Evolutionary conservation across 108 stramenopile species (phyloP).

Genomic region (Cyclotella sp.): DNA sequence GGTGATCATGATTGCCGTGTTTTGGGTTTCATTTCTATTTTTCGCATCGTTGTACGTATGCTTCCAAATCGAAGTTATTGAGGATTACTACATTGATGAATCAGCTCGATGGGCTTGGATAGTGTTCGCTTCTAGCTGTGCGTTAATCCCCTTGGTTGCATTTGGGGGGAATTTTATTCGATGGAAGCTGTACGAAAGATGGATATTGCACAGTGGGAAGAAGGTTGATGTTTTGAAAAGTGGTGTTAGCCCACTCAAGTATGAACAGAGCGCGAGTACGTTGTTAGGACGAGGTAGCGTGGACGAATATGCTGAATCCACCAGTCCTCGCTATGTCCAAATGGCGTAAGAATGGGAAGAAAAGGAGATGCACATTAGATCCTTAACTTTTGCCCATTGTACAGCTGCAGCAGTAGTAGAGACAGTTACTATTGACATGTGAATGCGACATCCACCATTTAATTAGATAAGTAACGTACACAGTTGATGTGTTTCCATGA

Average conservation of each 20-base stretch:
- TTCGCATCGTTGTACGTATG: slow-evolving; percentile 45
- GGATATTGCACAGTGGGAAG: slow-evolving; percentile 62
- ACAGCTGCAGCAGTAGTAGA: too few relatives aligned
- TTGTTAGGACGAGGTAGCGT: slow-evolving; percentile 16
- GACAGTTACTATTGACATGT: too few relatives aligned
- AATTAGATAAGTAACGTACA: neutral
- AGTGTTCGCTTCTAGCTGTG: slow-evolving; percentile 41
- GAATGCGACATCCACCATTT: neutral
- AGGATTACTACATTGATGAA: slow-evolving; percentile 51
- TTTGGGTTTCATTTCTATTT: slow-evolving; percentile 65
- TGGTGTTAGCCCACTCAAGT: neutral
- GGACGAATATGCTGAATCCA: slow-evolving; percentile 7
- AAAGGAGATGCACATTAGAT: neutral
- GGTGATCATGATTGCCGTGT: slow-evolving; percentile 31
- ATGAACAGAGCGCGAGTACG: slow-evolving; percentile 9
- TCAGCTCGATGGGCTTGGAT: slow-evolving; percentile 29
- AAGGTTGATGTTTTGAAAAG: slow-evolving; percentile 2
- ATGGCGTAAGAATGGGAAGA: slow-evolving; percentile 23
- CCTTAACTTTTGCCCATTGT: neutral
- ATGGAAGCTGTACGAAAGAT: slow-evolving; percentile 65
- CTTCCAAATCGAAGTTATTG: slow-evolving; percentile 47
- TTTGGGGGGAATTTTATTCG: slow-evolving; percentile 50
- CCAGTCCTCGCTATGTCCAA: slow-evolving; percentile 34
- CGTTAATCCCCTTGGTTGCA: slow-evolving; percentile 45
- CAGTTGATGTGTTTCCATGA: neutral